These are phyloP conservation scores for Millerozyma miso DNA, from an alignment of 805 yeast species.

Conservation along the genomic window DNA sequence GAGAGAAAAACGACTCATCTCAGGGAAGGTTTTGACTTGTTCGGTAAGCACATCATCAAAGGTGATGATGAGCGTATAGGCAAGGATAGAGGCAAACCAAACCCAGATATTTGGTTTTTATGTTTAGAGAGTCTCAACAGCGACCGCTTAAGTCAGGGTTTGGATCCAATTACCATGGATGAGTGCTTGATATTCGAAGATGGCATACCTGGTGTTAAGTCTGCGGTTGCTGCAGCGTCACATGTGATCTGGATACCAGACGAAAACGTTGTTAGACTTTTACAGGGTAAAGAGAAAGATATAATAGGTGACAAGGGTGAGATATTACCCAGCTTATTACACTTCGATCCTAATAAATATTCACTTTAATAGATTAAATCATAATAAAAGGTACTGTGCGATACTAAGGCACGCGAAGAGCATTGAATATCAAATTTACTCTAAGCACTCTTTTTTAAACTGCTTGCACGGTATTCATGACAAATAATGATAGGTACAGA, in stretches of 20 bases:
- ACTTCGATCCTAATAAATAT: slow-evolving; percentile 40
- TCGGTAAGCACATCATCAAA: slow-evolving; percentile 64
- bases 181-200: slow-evolving; percentile 94
- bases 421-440: neutral
- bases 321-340: slow-evolving; percentile 45
- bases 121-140: slow-evolving; percentile 70
- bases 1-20: slow-evolving; percentile 72
- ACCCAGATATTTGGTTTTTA: slow-evolving; percentile 86
- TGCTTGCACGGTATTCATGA: neutral
- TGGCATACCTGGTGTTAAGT: slow-evolving; percentile 84
- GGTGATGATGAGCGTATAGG: slow-evolving; percentile 89
- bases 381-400: too few relatives aligned
- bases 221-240: slow-evolving; percentile 82
- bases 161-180: slow-evolving; percentile 53
- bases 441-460: neutral
- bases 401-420: neutral
- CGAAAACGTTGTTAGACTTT: slow-evolving; percentile 56
- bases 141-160: slow-evolving; percentile 39
- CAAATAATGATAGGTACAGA: slow-evolving; percentile 38
- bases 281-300: slow-evolving; percentile 47
- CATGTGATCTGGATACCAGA: slow-evolving; percentile 95
- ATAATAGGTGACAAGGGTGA: slow-evolving; percentile 57
- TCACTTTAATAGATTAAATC: slow-evolving; percentile 7
- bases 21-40: slow-evolving; percentile 55
- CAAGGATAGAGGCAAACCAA: slow-evolving; percentile 86